These are phyloP conservation scores for Flaveria ramosissima DNA, from an alignment of 129 eudicot species.

Conservation along the genomic window DNA sequence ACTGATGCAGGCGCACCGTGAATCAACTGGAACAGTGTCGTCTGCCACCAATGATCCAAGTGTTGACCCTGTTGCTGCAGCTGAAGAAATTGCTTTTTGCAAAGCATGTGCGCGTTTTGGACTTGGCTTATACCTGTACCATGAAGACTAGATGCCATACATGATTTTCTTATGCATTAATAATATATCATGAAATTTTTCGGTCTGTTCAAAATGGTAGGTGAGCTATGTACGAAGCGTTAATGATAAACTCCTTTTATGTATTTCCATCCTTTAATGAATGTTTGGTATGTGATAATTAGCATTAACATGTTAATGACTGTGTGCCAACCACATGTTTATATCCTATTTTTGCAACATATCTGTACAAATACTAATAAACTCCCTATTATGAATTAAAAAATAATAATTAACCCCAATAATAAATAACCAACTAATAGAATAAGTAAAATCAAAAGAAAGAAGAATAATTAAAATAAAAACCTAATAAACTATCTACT, in stretches of 20 bases:
- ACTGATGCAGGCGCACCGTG: constrained; percentile 80
- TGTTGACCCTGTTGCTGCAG: constrained; percentile 90
- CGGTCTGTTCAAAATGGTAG: neutral
- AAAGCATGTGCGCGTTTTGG: constrained; percentile 98
- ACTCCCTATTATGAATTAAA: too few relatives aligned
- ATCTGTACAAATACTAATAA: too few relatives aligned
- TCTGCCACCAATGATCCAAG: constrained; percentile 29
- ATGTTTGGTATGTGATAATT: neutral
- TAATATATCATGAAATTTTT: constrained; percentile 24
- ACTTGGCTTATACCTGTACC: constrained; percentile 92
- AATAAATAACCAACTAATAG: too few relatives aligned
- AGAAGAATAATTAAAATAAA: too few relatives aligned
- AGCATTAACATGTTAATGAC: neutral
- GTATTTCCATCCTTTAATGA: constrained; percentile 8
- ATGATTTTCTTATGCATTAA: constrained; percentile 16
- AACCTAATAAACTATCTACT: neutral
- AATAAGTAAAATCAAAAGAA: too few relatives aligned
- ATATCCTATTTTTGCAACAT: too few relatives aligned
- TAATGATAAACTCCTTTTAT: neutral
- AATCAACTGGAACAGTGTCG: constrained; percentile 85
- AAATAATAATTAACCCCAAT: too few relatives aligned
- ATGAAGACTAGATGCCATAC: constrained; percentile 57
- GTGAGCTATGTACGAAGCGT: neutral
- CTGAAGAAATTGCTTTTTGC: constrained; percentile 91
- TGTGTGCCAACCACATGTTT: neutral